Evolutionary conservation across 345 rosid species (phyloP).

Genomic region (Camelina sativa): DNA sequence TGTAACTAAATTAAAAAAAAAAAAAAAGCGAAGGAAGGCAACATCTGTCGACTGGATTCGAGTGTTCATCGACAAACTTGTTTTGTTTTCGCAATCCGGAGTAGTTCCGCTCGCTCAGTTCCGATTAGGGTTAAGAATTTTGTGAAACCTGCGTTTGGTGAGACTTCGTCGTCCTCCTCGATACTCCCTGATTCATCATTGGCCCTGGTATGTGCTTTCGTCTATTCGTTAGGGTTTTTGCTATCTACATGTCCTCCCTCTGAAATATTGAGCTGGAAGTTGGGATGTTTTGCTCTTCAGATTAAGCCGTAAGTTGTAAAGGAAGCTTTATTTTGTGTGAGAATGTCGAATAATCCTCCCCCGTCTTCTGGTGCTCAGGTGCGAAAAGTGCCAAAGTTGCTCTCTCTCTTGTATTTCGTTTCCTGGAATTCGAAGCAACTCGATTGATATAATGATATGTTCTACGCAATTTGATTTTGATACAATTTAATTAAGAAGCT

Average conservation of each 20-base stretch:
- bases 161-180: background rate
- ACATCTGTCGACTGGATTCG: background rate
- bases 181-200: constrained; percentile 8
- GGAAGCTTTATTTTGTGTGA: constrained; percentile 36
- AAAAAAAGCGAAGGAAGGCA: background rate
- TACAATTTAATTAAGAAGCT: background rate
- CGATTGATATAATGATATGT: constrained; percentile 4
- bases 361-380: constrained; percentile 76
- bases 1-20: background rate
- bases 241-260: background rate
- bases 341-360: constrained; percentile 72
- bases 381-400: constrained; percentile 7
- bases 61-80: background rate
- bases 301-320: constrained; percentile 19
- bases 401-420: constrained; percentile 5
- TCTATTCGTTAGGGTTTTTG: constrained; percentile 11
- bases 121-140: constrained; percentile 21
- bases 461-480: background rate
- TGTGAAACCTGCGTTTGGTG: constrained; percentile 5
- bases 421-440: constrained; percentile 20
- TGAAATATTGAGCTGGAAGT: constrained; percentile 11
- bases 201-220: constrained; percentile 15
- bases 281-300: constrained; percentile 22
- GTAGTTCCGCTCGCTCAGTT: background rate
- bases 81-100: background rate